Evolutionary conservation across 169 alveolate genomes (phyloP), one percentile per base, ranked within the genome.

Genomic region (Babesia microti): DNA sequence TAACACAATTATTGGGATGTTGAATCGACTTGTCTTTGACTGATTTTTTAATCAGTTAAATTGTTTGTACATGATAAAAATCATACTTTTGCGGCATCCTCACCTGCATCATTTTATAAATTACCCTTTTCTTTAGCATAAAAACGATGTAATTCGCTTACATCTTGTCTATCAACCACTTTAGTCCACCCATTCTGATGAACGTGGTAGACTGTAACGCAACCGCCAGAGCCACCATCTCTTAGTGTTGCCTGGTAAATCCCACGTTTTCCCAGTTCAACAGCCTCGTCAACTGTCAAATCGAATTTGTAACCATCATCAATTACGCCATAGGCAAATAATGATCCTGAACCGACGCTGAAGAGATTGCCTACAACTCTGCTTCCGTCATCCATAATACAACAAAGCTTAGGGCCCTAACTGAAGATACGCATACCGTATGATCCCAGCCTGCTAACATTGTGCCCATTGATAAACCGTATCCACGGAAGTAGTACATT

Each of bases 141-240:
- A 52, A 72, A 68, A 52, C 66, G 79, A 63, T 92, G 97, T 14
- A 89, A 74, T 14, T 87, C 87, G 47, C 76, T 80, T 11, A 89
- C 91, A 73, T 91, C 97, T 44, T 81, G 57, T 54, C 87, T 93
- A 59, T 89, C 91, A 30, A 89, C 87, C 27, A 88, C 71, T 51
- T 83, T 80, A 26, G 85, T 83, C 93, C 95, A 89, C 17, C 97
- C 97, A 30, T 83, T 83, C 67, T 87, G 80, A 59, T 85, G 91
- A 39, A 93, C 91, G 61, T 93, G 96, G 65, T 89, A 93, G 33
- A 96, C 97, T 71, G 97, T 85, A 43, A 91, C 98, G 54, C 84
- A 90, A 40, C 99, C 99, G 23, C 99, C 99, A 17, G 98, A 91
- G 50, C 92, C 98, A 24, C 98, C 97, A 68, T 96, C 99, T 65